Evolutionary conservation across 208 protist species (phyloP).

Genomic region (Phytomonas francai): DNA sequence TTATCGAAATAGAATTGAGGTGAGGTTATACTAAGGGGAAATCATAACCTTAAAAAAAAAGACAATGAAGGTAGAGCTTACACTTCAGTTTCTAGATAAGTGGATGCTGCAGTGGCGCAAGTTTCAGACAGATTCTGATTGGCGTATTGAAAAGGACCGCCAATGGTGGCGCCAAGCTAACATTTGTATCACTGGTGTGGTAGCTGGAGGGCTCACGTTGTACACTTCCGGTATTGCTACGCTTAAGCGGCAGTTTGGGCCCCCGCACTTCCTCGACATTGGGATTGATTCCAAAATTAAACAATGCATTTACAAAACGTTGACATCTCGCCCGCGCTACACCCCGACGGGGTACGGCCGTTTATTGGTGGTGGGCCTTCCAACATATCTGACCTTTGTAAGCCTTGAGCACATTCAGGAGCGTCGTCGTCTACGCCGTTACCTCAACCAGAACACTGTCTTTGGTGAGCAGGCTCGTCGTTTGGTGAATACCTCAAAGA

Average conservation of each 20-base stretch:
- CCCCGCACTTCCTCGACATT: constrained; percentile 83
- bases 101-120: constrained; percentile 90
- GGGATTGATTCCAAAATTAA: constrained; percentile 70
- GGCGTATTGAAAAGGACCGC: constrained; percentile 77
- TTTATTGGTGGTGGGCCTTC: constrained; percentile 58
- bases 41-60: background rate
- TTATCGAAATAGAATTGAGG: background rate
- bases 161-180: constrained; percentile 79
- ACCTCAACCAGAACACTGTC: constrained; percentile 77
- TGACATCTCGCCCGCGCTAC: constrained; percentile 76
- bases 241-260: constrained; percentile 69
- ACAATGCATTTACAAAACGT: constrained; percentile 28
- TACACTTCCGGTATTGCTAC: constrained; percentile 72
- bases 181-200: constrained; percentile 32
- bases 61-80: constrained; percentile 77
- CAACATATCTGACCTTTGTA: constrained; percentile 66
- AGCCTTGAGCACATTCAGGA: constrained; percentile 69
- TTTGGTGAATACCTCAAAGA: constrained; percentile 64
- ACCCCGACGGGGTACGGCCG: constrained; percentile 81
- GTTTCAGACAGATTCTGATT: constrained; percentile 88
- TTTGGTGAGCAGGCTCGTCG: constrained; percentile 87
- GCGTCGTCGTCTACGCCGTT: constrained; percentile 55
- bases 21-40: background rate
- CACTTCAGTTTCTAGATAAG: constrained; percentile 86
- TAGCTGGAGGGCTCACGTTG: constrained; percentile 39